Base-by-base conservation (phyloP, 2,329 filamentous ascomycete species). In the Aspergillus unguis region DNA sequence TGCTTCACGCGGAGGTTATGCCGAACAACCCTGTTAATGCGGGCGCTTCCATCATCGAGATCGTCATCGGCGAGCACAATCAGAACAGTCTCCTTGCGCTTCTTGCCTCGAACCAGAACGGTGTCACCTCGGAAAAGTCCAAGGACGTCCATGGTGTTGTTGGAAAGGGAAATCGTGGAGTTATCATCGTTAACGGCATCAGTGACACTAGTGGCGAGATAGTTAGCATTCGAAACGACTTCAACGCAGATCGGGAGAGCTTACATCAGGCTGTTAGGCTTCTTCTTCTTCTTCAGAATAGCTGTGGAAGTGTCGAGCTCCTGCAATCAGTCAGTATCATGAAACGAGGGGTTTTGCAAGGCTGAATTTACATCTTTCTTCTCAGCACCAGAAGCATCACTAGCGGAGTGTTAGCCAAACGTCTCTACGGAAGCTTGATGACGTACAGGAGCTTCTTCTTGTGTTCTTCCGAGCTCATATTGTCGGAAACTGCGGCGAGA, bases 281-380 rank as follows among this genome's bases (percentile, higher is more conserved):
- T 99, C 92, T 99, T 99, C 88, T 99, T 99, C 84, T 97, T 97
- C 82, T 96, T 97, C 69, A 99, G 84, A 66, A 99, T 99, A 63
- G 94, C 94, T 42, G 94, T 99, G 48, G 94, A 85, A 58, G 87
- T 90, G 71, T 96, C 94, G 73, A 96, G 89, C 67, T 90, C 86
- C 86, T 95, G 67, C 54, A 26, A 5, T 53, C 33, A 38, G 54
- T 67, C 49, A 65, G 60, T 49, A 50, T 41, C 31, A 55, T 38
- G 36, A 23, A 54, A 69, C 79, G 63, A 50, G 54, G 61, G 75
- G 83, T 71, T 53, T 48, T 42, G 48, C 6, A 3, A 11, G 10
- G 10, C 5, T 42, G 3, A n/a, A 31, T 46, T 63, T 81, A 95
- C 90, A 62, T 89, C 82, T 79, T 88, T 94, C 76, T 85, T 83